These are phyloP conservation scores for Plasmodium ovale DNA, from an alignment of 169 alveolate genomes.

Conservation along the genomic window DNA sequence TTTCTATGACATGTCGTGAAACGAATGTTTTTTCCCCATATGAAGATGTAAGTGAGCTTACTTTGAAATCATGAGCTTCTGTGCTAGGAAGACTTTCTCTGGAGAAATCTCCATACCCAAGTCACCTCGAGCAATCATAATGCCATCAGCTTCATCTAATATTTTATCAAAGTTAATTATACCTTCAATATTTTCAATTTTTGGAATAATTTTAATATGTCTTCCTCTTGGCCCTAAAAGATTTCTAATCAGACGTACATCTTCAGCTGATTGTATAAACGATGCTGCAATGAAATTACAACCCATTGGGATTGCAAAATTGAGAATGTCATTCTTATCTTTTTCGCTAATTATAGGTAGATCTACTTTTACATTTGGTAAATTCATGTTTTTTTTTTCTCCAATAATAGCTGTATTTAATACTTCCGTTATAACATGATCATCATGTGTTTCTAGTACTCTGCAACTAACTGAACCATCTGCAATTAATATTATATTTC, in stretches of 20 bases:
- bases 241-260: conserved; percentile 81
- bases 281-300: conserved; percentile 96
- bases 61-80: conserved; percentile 96
- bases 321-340: conserved; percentile 96
- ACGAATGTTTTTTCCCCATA: too few relatives aligned
- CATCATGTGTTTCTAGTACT: conserved; percentile 92
- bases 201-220: conserved; percentile 96
- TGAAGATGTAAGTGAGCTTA: too few relatives aligned
- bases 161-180: conserved; percentile 95
- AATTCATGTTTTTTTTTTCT: conserved; percentile 97
- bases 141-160: conserved; percentile 96
- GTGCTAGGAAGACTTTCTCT: conserved; percentile 97
- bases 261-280: conserved; percentile 89
- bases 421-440: conserved; percentile 90
- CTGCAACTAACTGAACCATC: conserved; percentile 96
- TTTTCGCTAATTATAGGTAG: conserved; percentile 98
- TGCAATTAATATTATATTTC: conserved; percentile 96
- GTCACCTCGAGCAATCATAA: conserved; percentile 99
- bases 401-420: conserved; percentile 95
- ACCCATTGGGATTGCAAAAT: conserved; percentile 97
- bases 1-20: too few relatives aligned
- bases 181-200: conserved; percentile 98
- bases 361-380: conserved; percentile 98
- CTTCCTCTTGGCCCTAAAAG: conserved; percentile 91
- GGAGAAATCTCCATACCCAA: conserved; percentile 99